Base-by-base conservation (phyloP, 768 basidiomycete genomes). In the Lactarius akahatsu region DNA sequence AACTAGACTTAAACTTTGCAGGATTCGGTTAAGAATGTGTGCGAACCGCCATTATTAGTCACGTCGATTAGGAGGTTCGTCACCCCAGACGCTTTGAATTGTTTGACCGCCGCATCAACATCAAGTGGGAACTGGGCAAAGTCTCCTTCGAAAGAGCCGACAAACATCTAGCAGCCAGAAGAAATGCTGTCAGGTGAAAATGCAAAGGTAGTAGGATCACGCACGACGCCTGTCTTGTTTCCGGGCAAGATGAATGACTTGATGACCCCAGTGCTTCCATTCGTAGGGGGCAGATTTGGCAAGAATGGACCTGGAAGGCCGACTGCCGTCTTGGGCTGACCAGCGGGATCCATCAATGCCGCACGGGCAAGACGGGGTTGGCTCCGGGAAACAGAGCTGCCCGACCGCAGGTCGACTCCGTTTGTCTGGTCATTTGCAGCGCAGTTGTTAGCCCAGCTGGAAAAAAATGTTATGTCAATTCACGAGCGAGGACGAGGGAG, bases 361-460 rank as follows among this genome's bases (percentile, higher is more conserved):
- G 38, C 57, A 40, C 58, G 75, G 0, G 80, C 40, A 2, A 50
- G 74, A 58, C 79, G 80, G 70, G 82, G 81, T 30, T 16, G 50
- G 5, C 10, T n/a, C 30, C 20, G 36, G n/a, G 50, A 36, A 57
- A 26, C 26, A 40, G 32, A 34, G 32, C 32, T 34, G 32, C 32
- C 32, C 11, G 56, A 32, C 66, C 77, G 79, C 69, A 78, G 69
- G 67, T 86, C 83, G 18, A 82, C 74, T 3, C 85, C 85, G 69
- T 86, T 86, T 20, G 85, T 86, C 28, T 30, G 64, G 0, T 70
- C 67, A 43, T 77, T 83, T 0, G 83, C 84, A 18, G 78, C 84
- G 72, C 87, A 88, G 69, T 88, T 88, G 65, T 76, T 78, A 2
- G 70, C 76, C 86, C 86, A 88, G 79, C 85, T 87, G 69, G 11